Evolutionary conservation across 2,329 filamentous ascomycete genomes (phyloP).

Genomic region (Nemania abortiva): DNA sequence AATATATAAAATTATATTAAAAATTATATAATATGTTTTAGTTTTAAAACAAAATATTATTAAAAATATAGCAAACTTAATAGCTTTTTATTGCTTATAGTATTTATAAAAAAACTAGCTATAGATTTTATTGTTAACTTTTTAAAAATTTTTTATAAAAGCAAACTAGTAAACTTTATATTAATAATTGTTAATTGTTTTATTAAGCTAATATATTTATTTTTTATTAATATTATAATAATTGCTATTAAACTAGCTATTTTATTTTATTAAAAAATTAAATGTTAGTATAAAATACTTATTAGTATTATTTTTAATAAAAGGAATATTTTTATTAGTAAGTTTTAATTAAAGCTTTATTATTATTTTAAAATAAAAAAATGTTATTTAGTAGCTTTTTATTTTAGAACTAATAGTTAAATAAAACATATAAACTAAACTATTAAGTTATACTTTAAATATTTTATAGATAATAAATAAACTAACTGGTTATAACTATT

Average conservation of each 20-base stretch:
- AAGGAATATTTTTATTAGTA: no score
- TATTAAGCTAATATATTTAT: slow-evolving; percentile 1
- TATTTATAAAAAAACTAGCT: background rate
- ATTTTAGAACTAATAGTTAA: background rate
- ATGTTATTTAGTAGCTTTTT: background rate
- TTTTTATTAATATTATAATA: background rate
- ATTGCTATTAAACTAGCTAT: background rate
- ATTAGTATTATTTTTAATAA: background rate
- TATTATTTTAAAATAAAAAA: no score
- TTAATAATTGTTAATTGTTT: background rate
- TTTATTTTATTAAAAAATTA: background rate
- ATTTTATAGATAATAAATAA: background rate
- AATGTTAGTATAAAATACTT: background rate
- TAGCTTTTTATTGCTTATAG: background rate
- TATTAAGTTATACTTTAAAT: background rate
- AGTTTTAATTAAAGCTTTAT: no score
- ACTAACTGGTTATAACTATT: no score
- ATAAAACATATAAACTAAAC: background rate
- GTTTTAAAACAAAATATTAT: background rate
- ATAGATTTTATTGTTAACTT: background rate
- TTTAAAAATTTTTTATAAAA: no score
- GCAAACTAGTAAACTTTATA: background rate
- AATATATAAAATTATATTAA: no score
- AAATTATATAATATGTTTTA: background rate
- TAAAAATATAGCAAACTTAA: background rate